These are phyloP conservation scores for Gossypium davidsonii DNA, from an alignment of 441 rosid species.

Conservation along the genomic window DNA sequence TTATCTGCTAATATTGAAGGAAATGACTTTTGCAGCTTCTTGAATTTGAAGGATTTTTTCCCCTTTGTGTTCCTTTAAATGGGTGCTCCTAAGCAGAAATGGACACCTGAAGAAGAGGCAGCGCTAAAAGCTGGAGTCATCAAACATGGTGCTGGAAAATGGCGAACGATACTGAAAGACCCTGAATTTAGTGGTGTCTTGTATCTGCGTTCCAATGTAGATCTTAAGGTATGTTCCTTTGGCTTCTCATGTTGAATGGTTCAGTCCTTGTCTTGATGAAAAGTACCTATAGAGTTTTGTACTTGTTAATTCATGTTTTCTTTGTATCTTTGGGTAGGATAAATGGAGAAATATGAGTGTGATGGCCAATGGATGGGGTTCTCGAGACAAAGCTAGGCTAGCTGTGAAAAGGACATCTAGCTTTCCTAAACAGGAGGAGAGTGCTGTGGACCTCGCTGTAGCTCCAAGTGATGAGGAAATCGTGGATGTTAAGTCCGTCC, in stretches of 20 bases:
- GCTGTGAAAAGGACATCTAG: slow-evolving; percentile 52
- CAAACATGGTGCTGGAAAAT: slow-evolving; percentile 95
- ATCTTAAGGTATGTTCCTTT: slow-evolving; percentile 64
- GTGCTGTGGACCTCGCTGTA: slow-evolving; percentile 23
- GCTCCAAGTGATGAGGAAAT: slow-evolving; percentile 66
- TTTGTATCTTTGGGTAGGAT: slow-evolving; percentile 41
- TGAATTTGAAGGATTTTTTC: slow-evolving; percentile 8
- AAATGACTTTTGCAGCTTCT: slow-evolving; percentile 1
- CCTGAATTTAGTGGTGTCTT: slow-evolving; percentile 75
- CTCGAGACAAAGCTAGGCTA: slow-evolving; percentile 71
- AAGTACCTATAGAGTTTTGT: background rate
- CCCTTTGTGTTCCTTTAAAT: slow-evolving; percentile 30
- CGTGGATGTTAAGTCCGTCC: slow-evolving; percentile 46
- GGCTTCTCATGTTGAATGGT: background rate
- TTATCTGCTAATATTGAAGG: background rate
- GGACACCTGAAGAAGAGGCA: slow-evolving; percentile 96
- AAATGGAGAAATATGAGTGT: slow-evolving; percentile 99
- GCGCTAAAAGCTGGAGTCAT: slow-evolving; percentile 85
- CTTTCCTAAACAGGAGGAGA: slow-evolving; percentile 27
- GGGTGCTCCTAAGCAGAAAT: slow-evolving; percentile 98
- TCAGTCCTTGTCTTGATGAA: background rate
- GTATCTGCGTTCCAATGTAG: slow-evolving; percentile 86
- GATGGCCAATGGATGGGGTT: slow-evolving; percentile 86
- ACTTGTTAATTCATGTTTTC: background rate
- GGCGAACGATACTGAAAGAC: slow-evolving; percentile 95